phyloP scores from a whole-genome alignment of 164 flowering plant genomes.

The Kingdonia uniflora region DNA sequence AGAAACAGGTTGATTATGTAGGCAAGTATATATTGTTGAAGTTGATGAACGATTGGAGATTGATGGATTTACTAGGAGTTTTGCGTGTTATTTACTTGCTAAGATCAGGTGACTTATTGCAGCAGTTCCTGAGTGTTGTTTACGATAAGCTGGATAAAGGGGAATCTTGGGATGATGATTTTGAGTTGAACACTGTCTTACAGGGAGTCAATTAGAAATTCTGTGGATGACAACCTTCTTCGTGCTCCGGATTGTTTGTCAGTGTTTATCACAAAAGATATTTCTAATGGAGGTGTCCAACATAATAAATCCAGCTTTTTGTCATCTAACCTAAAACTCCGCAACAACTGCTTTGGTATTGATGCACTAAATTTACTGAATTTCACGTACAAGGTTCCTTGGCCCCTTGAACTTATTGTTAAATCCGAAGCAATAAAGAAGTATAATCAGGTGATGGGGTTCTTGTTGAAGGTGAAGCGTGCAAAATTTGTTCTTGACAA shows the following conservation, averaged over 20 bases:
- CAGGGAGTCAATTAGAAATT: slow-evolving; percentile 98
- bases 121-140: slow-evolving; percentile 75
- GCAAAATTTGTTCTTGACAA: slow-evolving; percentile 96
- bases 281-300: slow-evolving; percentile 28
- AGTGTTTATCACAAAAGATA: slow-evolving; percentile 47
- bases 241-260: slow-evolving; percentile 75
- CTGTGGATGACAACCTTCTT: slow-evolving; percentile 71
- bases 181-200: slow-evolving; percentile 77
- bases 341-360: slow-evolving; percentile 38
- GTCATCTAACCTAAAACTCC: slow-evolving; percentile 44
- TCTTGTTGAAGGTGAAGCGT: slow-evolving; percentile 84
- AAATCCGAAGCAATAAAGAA: slow-evolving; percentile 77
- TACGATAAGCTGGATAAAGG: slow-evolving; percentile 82
- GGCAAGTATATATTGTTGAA: slow-evolving; percentile 72
- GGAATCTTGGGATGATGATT: slow-evolving; percentile 89
- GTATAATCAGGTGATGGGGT: slow-evolving; percentile 95
- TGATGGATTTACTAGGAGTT: slow-evolving; percentile 90
- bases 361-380: slow-evolving; percentile 68
- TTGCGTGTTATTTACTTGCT: slow-evolving; percentile 85
- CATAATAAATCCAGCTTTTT: slow-evolving; percentile 13
- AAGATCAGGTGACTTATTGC: slow-evolving; percentile 97
- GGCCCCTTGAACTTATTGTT: slow-evolving; percentile 98
- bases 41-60: slow-evolving; percentile 84
- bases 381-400: slow-evolving; percentile 88
- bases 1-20: slow-evolving; percentile 87